A percentile compares a stretch with the other conserved stretches of the same genome.
phyloP scores from a whole-genome alignment of 164 flowering plant species.

The Berberis vulgaris region DNA sequence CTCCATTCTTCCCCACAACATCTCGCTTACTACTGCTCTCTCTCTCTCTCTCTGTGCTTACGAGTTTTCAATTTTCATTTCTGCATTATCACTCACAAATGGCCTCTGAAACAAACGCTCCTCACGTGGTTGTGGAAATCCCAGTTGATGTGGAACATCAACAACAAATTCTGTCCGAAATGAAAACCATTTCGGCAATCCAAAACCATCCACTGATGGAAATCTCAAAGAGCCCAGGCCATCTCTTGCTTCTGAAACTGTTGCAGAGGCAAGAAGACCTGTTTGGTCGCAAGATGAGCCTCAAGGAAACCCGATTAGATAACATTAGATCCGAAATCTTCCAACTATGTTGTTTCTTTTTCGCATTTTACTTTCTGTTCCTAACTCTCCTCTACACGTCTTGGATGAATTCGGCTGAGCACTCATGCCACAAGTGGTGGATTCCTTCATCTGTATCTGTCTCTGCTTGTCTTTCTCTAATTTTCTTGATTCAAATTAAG shows the following conservation, averaged over 20 bases:
- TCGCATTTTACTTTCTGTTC: slow-evolving; percentile 57
- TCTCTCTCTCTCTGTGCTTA: too few species aligned
- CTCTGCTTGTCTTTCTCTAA: slow-evolving; percentile 40
- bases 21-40: too few species aligned
- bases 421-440: slow-evolving; percentile 61
- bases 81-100: too few species aligned
- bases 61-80: too few species aligned
- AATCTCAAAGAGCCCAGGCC: slow-evolving; percentile 84
- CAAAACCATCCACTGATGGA: slow-evolving; percentile 83
- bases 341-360: slow-evolving; percentile 63
- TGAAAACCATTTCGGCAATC: slow-evolving; percentile 27
- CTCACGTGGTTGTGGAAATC: slow-evolving; percentile 62
- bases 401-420: slow-evolving; percentile 15
- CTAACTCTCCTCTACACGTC: slow-evolving; percentile 53
- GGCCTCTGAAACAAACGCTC: too few species aligned
- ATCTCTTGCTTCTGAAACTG: slow-evolving; percentile 81
- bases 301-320: slow-evolving; percentile 52
- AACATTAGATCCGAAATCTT: slow-evolving; percentile 45
- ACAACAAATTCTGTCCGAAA: slow-evolving; percentile 12
- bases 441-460: slow-evolving; percentile 42
- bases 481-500: slow-evolving; percentile 56
- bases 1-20: too few species aligned
- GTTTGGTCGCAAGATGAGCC: slow-evolving; percentile 33
- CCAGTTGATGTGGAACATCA: slow-evolving; percentile 56
- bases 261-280: slow-evolving; percentile 85